Conservation (phyloP, 805 yeast species). For the Candida insectorum region DNA sequence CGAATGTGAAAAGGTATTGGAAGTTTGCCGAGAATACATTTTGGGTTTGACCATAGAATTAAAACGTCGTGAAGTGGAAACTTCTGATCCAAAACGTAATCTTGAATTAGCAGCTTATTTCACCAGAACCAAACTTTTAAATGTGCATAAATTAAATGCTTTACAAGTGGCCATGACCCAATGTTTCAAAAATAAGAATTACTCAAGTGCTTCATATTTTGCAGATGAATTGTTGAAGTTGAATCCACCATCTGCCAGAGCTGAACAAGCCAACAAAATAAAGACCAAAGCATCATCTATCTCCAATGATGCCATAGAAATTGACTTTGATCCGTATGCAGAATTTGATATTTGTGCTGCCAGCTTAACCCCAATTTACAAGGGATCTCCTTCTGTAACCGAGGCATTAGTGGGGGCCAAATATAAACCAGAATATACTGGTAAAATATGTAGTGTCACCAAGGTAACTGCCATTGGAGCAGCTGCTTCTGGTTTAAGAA, state of each 20-base stretch:
- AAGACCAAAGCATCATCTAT: constrained; percentile 75
- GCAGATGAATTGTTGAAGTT: constrained; percentile 79
- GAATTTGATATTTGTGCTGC: constrained; percentile 88
- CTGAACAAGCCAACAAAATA: constrained; percentile 83
- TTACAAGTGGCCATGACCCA: constrained; percentile 94
- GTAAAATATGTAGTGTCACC: constrained; percentile 74
- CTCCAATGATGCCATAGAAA: constrained; percentile 82
- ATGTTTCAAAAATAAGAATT: constrained; percentile 85
- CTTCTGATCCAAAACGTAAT: constrained; percentile 74
- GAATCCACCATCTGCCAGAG: constrained; percentile 70
- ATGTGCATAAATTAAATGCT: constrained; percentile 82
- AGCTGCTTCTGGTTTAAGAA: constrained; percentile 84
- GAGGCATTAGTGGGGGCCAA: constrained; percentile 91
- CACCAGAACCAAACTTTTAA: constrained; percentile 77
- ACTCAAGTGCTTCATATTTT: constrained; percentile 82
- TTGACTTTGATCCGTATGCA: constrained; percentile 90
- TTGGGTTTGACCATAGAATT: constrained; percentile 89
- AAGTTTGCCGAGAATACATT: constrained; percentile 83
- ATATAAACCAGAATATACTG: constrained; percentile 75
- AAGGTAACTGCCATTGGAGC: constrained; percentile 80
- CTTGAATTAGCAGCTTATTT: constrained; percentile 95
- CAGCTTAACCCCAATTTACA: constrained; percentile 84
- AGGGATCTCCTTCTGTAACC: constrained; percentile 59
- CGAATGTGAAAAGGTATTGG: constrained; percentile 67
- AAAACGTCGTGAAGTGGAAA: constrained; percentile 76